Percentiles rank a stretch among this genome's conserved stretches.
phyloP scores from a whole-genome alignment of 1,284 basidiomycete species.

The Puccinia hordei region DNA sequence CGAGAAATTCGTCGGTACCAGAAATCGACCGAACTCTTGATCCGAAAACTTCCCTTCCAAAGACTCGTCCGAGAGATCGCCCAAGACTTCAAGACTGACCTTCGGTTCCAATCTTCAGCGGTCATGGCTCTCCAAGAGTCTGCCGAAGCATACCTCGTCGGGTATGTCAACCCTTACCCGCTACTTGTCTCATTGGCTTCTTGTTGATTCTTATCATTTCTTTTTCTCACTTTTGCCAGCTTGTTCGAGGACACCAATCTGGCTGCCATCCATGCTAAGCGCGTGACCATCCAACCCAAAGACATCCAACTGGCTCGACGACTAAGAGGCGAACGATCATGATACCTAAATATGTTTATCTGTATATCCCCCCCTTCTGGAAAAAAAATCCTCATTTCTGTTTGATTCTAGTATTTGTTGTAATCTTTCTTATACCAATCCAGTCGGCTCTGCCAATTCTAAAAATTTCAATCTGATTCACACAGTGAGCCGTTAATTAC shows the following conservation, averaged over 20 bases:
- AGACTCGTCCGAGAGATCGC: slow-evolving; percentile 57
- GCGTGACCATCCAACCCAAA: slow-evolving; percentile 65
- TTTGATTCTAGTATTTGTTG: too few relatives aligned
- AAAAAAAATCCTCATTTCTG: too few relatives aligned
- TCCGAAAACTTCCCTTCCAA: slow-evolving; percentile 60
- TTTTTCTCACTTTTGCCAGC: too few relatives aligned
- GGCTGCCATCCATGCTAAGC: slow-evolving; percentile 64
- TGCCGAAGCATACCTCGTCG: slow-evolving; percentile 67
- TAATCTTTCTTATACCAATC: too few relatives aligned
- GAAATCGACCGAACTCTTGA: slow-evolving; percentile 62
- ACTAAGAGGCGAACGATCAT: slow-evolving; percentile 73
- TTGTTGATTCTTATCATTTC: too few relatives aligned
- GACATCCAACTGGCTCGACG: slow-evolving; percentile 77
- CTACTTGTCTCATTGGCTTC: too few relatives aligned
- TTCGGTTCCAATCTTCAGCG: too few relatives aligned
- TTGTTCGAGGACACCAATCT: slow-evolving; percentile 64
- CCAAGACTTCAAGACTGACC: slow-evolving; percentile 63
- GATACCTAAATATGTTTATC: too few relatives aligned
- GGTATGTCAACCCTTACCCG: slow-evolving; percentile 12
- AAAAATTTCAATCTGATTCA: too few relatives aligned
- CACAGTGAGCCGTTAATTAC: too few relatives aligned
- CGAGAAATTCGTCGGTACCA: slow-evolving; percentile 57
- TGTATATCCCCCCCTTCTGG: too few relatives aligned
- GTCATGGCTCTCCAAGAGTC: slow-evolving; percentile 55
- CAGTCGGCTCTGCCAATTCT: too few relatives aligned